A percentile compares a stretch with the other conserved stretches of the same genome.
Evolutionary conservation across 345 rosid species (phyloP).

Genomic region (Physaria fendleri): DNA sequence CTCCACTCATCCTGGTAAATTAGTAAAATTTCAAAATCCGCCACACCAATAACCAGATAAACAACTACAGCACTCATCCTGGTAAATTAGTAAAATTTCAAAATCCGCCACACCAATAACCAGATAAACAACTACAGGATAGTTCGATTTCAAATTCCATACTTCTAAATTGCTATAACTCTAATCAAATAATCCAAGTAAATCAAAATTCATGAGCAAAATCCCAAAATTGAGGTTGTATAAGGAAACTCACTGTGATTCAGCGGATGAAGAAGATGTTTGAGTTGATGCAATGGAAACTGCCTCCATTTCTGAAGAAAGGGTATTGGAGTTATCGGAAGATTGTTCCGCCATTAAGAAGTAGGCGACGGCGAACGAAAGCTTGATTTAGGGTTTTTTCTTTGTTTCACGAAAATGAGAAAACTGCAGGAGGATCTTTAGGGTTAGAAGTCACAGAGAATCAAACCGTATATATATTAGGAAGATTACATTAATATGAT

Average conservation of each 20-base stretch:
- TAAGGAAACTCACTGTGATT: slow-evolving; percentile 22
- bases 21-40: too few relatives aligned
- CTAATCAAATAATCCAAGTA: background rate
- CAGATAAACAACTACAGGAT: background rate
- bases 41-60: too few relatives aligned
- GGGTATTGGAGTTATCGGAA: background rate
- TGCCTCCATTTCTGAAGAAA: slow-evolving; percentile 3
- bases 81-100: background rate
- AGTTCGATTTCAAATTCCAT: background rate
- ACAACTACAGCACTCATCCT: slow-evolving; percentile 63
- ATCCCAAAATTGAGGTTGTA: background rate
- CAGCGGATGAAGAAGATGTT: slow-evolving; percentile 22
- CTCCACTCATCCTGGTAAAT: too few relatives aligned
- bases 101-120: background rate
- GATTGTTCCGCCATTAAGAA: slow-evolving; percentile 7
- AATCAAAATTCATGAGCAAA: background rate
- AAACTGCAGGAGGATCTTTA: background rate
- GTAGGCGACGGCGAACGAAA: slow-evolving; percentile 1
- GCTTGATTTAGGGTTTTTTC: background rate
- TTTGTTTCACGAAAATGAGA: background rate
- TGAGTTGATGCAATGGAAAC: background rate
- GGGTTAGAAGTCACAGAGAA: background rate
- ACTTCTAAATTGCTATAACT: background rate
- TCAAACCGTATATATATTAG: too few relatives aligned
- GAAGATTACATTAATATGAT: too few relatives aligned